Base-by-base conservation (phyloP, 139 green algal species). In the Volvox reticuliferus region DNA sequence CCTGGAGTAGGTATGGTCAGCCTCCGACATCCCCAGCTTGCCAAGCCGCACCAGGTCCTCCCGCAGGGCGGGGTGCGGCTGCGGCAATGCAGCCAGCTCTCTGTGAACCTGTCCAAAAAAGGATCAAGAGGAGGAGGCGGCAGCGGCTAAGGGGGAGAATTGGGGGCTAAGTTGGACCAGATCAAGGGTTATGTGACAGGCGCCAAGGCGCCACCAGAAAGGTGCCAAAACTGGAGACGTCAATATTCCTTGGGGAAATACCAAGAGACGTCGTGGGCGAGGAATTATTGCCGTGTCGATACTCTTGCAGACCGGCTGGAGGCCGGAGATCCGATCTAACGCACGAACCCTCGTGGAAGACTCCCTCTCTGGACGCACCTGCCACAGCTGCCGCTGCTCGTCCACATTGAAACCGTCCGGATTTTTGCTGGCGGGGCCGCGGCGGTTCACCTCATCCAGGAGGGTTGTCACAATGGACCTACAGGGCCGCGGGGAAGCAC, bases 381-480 rank as follows among this genome's bases (percentile, higher is more conserved):
- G 82, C 82, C 82, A 87, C 17, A 87, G n/a, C 63, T 87, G 82
- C 30, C 63, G 62, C 30, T 78, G 62, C 62, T 87, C 82, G 62
- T 77, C 61, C 62, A 61, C 19, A 26, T 77, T 62, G 82, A 33
- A 87, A 55, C 63, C 63, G 32, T 61, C 30, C 0, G 80, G 80
- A 61, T 62, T 62, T 2, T 61, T n/a, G 80, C 55, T 28, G 2
- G 55, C 12, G 1, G 82, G 82, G 62, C 82, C 82, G 17, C 82
- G 82, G n/a, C 61, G 61, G 62, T 87, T 87, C 82, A 77, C 82
- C 61, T 87, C 82, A 32, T 76, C 82, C 82, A 87, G 28, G 61
- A 87, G 62, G 50, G 55, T 67, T 13, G 18, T 73, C 55, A 86
- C 80, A 12, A 3, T 20, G 50, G 50, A 28, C 28, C 80, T 86